These are phyloP conservation scores for Schizosaccharomyces cryophilus DNA, from an alignment of 805 yeast species.

Conservation along the genomic window DNA sequence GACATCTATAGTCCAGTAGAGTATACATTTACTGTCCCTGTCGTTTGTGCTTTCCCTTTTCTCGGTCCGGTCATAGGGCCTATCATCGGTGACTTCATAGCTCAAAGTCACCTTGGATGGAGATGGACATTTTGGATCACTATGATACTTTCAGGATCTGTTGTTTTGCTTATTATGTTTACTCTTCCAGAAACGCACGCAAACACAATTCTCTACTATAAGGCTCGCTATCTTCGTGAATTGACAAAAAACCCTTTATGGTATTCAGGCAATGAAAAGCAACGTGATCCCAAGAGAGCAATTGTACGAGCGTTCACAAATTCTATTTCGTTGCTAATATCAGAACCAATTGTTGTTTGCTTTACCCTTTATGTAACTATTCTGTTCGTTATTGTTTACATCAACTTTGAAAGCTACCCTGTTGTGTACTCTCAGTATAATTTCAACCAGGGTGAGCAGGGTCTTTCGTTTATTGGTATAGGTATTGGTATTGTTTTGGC, in stretches of 20 bases:
- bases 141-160: slow-evolving; percentile 30
- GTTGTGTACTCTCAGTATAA: slow-evolving; percentile 25
- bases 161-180: slow-evolving; percentile 14
- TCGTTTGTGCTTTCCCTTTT: slow-evolving; percentile 7
- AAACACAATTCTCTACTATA: slow-evolving; percentile 45
- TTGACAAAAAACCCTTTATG: slow-evolving; percentile 12
- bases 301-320: slow-evolving; percentile 19
- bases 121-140: slow-evolving; percentile 54
- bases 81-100: slow-evolving; percentile 37
- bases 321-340: slow-evolving; percentile 42
- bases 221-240: slow-evolving; percentile 36
- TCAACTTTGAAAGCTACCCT: slow-evolving; percentile 34
- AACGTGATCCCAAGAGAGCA: slow-evolving; percentile 37
- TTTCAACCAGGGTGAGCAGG: slow-evolving; percentile 25
- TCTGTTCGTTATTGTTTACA: slow-evolving; percentile 27
- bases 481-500: slow-evolving; percentile 27
- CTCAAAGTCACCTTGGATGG: slow-evolving; percentile 36
- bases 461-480: slow-evolving; percentile 33
- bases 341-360: slow-evolving; percentile 44
- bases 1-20: slow-evolving; percentile 27
- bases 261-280: not conserved
- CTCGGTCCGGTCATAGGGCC: slow-evolving; percentile 27
- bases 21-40: slow-evolving; percentile 6
- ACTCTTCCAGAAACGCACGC: slow-evolving; percentile 71
- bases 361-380: slow-evolving; percentile 33